Evolutionary conservation across 352 stramenopile genomes (phyloP), one percentile per base, ranked within the genome.

Genomic region (Pythium vanterpoolii): DNA sequence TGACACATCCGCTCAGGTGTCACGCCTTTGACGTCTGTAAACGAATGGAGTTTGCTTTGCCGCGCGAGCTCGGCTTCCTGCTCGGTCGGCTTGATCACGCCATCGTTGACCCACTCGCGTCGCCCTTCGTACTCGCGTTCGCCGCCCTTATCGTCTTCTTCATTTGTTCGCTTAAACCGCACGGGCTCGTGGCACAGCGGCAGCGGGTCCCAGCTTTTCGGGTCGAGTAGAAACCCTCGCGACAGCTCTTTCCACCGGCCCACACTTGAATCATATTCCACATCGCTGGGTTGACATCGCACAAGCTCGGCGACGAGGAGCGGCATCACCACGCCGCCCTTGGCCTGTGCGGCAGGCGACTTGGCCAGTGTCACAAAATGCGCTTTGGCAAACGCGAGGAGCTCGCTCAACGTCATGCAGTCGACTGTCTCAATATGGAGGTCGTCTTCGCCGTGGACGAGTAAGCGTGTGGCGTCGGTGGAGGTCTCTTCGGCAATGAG

Each of bases 271-370:
- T 68, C 45, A 26, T 48, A 70, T 30, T 63, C 61, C 27, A 56
- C 16, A 21, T 67, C 52, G 11, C 52, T 21, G 23, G 58, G 55
- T 16, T 50, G 44, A 18, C 45, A 79, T 31, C 64, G 56, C 5
- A 82, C 56, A 14, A 90, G 65, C 65, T 89, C 76, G 6, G 78
- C 70, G 21, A 90, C 68, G 7, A 88, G 68, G 45, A 90, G 64
- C 9, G 78, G 81, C 71, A 83, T 86, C 14, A 79, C 76, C 36
- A 82, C 67, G 3, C 67, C 69, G 10, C 68, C 66, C n/a, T 50
- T 67, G 48, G 61, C 62, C 10, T 72, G 56, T 1, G 57, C 58
- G 16, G 76, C 44, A 1, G 42, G 36, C 13, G 51, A 51, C 10
- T 44, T 42, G 3, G 51, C 55, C 14, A 70, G 53, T 26, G 63